Evolutionary conservation across 2,329 filamentous ascomycete genomes (phyloP), one percentile per base, ranked within the genome.

Genomic region (Tolypocladium tropicale): DNA sequence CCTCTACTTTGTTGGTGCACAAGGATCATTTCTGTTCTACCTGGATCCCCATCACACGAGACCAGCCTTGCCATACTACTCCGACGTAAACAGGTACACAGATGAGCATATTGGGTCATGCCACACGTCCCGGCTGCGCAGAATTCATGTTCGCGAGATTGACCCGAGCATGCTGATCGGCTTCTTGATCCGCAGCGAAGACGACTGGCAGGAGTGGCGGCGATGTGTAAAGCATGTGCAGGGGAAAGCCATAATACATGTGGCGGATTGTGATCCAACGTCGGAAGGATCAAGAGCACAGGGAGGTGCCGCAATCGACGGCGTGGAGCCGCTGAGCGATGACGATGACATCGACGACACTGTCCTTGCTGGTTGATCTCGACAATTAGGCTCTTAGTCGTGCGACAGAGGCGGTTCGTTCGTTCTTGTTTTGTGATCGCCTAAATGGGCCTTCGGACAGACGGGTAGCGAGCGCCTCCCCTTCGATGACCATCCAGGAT

Each of bases 131-230:
- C 85, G 93, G 52, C 74, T 99, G 21, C 84, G 93, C 39, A 82
- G 88, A 56, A 78, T 99, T 33, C 86, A 94, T 62, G 80, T 99
- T 52, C 84, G 85, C 57, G 92, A 97, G 67, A 94, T 99, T 89
- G 94, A 99, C 65, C 94, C 94, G 0, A 96, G 91, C 66, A 99
- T 99, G 94, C 75, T 99, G 46, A 89, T 99, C 61, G 93, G 90
- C 5, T 97, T 97, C 65, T 74, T 99, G 37, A 91, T 99, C 59
- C 82, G 80, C 43, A 83, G 89, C 57, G 85, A 93, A 63, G 80
- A 85, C 48, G 94, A 99, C 62, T 97, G 93, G 87, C 74, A 80
- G 41, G 80, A 83, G 54, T 97, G 92, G 92, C 87, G 89, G 65
- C 77, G 81, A 57, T 81, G 83, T n/a, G 79, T 95, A 2, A 83